Percentiles rank a stretch among this genome's conserved stretches.
These are phyloP conservation scores for Lyophyllum semitale DNA, from an alignment of 768 basidiomycete species.

Conservation along the genomic window DNA sequence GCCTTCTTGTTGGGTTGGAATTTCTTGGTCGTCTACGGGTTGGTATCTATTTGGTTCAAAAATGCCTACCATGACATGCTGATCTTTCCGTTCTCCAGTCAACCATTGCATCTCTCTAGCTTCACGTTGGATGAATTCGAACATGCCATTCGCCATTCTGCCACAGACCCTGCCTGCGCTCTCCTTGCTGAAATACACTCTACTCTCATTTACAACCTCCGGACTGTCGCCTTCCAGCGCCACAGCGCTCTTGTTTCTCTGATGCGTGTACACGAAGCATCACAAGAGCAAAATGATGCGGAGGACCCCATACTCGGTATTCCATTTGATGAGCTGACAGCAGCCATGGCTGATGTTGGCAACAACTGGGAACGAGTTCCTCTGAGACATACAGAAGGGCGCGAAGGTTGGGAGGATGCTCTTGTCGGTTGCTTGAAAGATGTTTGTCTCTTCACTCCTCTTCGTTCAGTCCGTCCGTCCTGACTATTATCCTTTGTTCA, in stretches of 20 bases:
- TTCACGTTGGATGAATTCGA: conserved; percentile 95
- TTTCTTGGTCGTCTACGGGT: conserved; percentile 94
- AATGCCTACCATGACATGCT: conserved; percentile 8
- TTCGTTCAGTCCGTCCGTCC: not conserved
- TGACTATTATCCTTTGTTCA: conserved; percentile 27
- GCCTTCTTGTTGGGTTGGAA: conserved; percentile 91
- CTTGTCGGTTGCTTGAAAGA: conserved; percentile 87
- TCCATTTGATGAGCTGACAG: conserved; percentile 60
- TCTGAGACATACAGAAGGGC: conserved; percentile 68
- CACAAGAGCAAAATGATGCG: conserved; percentile 40
- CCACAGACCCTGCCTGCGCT: conserved; percentile 66
- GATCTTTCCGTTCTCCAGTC: conserved; percentile 43
- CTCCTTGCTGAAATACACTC: conserved; percentile 90
- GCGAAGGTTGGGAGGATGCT: conserved; percentile 91
- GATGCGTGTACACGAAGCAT: conserved; percentile 44
- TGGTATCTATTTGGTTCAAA: conserved; percentile 25
- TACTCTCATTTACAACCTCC: conserved; percentile 83
- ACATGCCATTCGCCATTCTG: conserved; percentile 77
- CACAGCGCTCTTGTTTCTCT: conserved; percentile 77
- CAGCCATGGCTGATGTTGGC: conserved; percentile 77
- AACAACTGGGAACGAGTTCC: conserved; percentile 86
- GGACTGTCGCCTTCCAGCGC: conserved; percentile 77
- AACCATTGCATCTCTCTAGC: conserved; percentile 83
- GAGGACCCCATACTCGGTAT: conserved; percentile 52
- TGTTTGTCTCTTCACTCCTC: conserved; percentile 49